Evolutionary conservation across 192 early-diverging fungal genomes (phyloP).

Genomic region (Mortierella alpina): DNA sequence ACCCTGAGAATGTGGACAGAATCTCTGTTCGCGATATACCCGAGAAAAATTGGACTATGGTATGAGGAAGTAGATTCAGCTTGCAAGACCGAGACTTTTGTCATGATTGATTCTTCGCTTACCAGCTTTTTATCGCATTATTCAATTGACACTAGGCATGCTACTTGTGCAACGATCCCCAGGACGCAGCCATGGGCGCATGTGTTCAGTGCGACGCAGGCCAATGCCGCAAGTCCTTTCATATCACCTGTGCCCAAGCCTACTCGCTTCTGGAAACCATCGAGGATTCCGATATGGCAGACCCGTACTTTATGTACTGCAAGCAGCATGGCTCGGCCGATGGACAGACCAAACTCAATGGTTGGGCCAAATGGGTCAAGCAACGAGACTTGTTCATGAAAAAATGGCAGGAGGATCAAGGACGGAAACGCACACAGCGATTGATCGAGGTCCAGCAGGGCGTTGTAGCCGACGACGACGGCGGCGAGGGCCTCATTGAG

Average conservation of each 20-base stretch:
- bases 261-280: slow-evolving; percentile 56
- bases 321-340: slow-evolving; percentile 55
- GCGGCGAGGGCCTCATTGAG: slow-evolving; percentile 41
- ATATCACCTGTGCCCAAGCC: slow-evolving; percentile 61
- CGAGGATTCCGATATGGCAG: slow-evolving; percentile 60
- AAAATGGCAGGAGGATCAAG: slow-evolving; percentile 43
- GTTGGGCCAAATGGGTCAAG: slow-evolving; percentile 58
- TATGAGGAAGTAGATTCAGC: slow-evolving; percentile 19
- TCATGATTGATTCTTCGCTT: background rate
- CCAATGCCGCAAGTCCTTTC: slow-evolving; percentile 59
- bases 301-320: slow-evolving; percentile 65
- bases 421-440: slow-evolving; percentile 27
- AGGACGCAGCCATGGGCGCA: slow-evolving; percentile 53
- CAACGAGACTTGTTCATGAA: slow-evolving; percentile 56
- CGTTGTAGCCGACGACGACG: slow-evolving; percentile 10
- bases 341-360: slow-evolving; percentile 52
- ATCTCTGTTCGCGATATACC: slow-evolving; percentile 57
- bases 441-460: slow-evolving; percentile 30
- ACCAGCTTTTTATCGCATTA: background rate
- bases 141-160: slow-evolving; percentile 48
- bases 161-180: slow-evolving; percentile 55
- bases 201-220: slow-evolving; percentile 63
- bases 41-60: slow-evolving; percentile 60
- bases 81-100: background rate
- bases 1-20: slow-evolving; percentile 48